Base-by-base conservation (phyloP, 2,329 filamentous ascomycete genomes). In the Colletotrichum sp. region DNA sequence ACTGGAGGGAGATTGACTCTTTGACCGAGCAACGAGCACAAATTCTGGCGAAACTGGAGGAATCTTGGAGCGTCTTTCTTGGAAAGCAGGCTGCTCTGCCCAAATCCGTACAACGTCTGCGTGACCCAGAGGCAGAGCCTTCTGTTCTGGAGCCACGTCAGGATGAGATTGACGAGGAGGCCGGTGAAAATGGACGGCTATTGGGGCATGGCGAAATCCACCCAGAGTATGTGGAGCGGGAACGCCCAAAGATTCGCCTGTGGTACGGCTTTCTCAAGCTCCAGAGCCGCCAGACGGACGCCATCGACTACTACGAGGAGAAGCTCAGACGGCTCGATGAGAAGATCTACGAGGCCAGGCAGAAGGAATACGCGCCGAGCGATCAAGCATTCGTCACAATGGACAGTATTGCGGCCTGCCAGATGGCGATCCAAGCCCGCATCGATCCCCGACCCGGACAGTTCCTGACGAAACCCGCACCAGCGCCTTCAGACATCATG, bases 391-490 rank as follows among this genome's bases (percentile, higher is more conserved):
- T 99, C 83, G 95, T 99, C 52, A 98, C 97, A 0, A 97, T 99
- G 95, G 95, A 98, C 85, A 97, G 95, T 5, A 97, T 98, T 65
- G 95, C 96, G 16, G 94, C 96, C 36, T 93, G 92, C 79, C 97
- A 99, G 86, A 98, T 98, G 96, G 95, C 96, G 28, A 95, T 98
- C 58, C 97, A 99, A 84, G 96, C 97, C 5, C 93, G 98, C 13
- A 92, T 99, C 69, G 96, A 98, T 81, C 96, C 97, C 5, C 93
- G 94, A 13, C 97, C 97, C 0, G 93, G 96, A 73, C 94, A 94
- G 75, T 89, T 99, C 7, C 87, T 98, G 69, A 96, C 96, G 10
- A 96, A 95, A 75, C 90, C 94, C 32, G 96, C 96, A 4, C 97
- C 97, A 0, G 93, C 96, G 3, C 97, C 97, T 0, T 92, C 94